These are phyloP conservation scores for Claviceps humidiphila DNA, from an alignment of 2,329 filamentous ascomycete species.

Conservation along the genomic window DNA sequence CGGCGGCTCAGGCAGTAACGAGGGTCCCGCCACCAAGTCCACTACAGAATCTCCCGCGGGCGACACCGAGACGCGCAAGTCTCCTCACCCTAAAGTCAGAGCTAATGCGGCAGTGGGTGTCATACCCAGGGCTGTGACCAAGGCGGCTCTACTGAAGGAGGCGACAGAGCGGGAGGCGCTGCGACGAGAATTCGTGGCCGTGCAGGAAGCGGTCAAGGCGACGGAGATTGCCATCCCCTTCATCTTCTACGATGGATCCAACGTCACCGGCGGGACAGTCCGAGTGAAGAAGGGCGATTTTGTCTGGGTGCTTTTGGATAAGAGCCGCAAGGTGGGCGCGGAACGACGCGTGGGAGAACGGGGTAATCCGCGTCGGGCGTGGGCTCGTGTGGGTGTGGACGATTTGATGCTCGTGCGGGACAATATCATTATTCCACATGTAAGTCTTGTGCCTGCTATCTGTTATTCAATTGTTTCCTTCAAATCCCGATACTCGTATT, in stretches of 20 bases:
- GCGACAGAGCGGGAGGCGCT: slow-evolving; percentile 66
- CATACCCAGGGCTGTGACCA: slow-evolving; percentile 53
- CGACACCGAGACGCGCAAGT: slow-evolving; percentile 6
- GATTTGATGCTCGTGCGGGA: slow-evolving; percentile 88
- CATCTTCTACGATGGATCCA: slow-evolving; percentile 92
- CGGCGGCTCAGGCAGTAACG: slow-evolving; percentile 16
- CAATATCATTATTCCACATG: slow-evolving; percentile 86
- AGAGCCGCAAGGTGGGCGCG: slow-evolving; percentile 79
- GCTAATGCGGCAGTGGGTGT: slow-evolving; percentile 48
- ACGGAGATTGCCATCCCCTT: slow-evolving; percentile 88
- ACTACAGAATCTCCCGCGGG: slow-evolving; percentile 7
- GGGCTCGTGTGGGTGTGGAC: slow-evolving; percentile 88
- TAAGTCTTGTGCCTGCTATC: slow-evolving; percentile 33
- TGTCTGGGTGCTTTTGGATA: slow-evolving; percentile 86
- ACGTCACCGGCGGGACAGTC: slow-evolving; percentile 71
- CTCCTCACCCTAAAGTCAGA: slow-evolving; percentile 32
- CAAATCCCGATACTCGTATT: too few species aligned
- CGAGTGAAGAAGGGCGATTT: slow-evolving; percentile 87
- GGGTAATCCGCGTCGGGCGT: slow-evolving; percentile 58
- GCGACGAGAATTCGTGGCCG: slow-evolving; percentile 65
- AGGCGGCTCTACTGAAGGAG: slow-evolving; percentile 68
- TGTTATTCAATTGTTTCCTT: background rate
- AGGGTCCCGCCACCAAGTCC: background rate
- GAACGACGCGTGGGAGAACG: slow-evolving; percentile 62
- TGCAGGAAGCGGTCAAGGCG: slow-evolving; percentile 77